Base-by-base conservation (phyloP, 371 early-diverging fungal species). In the Gilbertella persicaria region DNA sequence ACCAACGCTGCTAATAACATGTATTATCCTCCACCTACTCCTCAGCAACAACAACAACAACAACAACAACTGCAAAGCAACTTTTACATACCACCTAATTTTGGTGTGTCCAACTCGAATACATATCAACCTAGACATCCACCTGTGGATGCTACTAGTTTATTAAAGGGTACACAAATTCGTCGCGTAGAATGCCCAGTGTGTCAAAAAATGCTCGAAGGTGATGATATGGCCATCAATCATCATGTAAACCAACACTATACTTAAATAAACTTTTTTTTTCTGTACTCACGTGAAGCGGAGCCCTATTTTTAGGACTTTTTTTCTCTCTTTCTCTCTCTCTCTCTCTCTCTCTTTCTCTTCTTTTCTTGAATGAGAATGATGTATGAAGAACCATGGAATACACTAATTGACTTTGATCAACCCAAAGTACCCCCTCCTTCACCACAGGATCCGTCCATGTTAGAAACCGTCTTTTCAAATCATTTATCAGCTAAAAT, bases 201-300 rank as follows among this genome's bases (percentile, higher is more conserved):
- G 4, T 78, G 78, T 38, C 61, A 67, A 44, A 68, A 71, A 37
- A 71, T 58, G 30, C 57, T 78, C 8, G 78, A 78, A 52, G 78
- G 78, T 3, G 78, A 78, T 40, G 75, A 72, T 42, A 64, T 69
- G 36, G 78, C 75, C 2, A 63, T 78, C 28, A 78, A 78, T 51
- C 65, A 75, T 29, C 78, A 78, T 44, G 78, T 74, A 14, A 78
- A 78, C 38, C 69, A 78, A 29, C 78, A 78, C 44, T 60, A 53
- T n/a, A 36, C 45, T 14, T 9, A 33, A 33, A 33, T 33, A 12
- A 9, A 13, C 33, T 33, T 33, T 33, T 10, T 33, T 33, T 33
- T 33, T 33, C n/a, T n/a, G n/a, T n/a, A n/a, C n/a, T n/a, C n/a
- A n/a, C n/a, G n/a, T n/a, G n/a, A n/a, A n/a, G n/a, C n/a, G n/a